Evolutionary conservation across 768 basidiomycete genomes (phyloP), one percentile per base, ranked within the genome.

Genomic region (Dentipellis sp.): DNA sequence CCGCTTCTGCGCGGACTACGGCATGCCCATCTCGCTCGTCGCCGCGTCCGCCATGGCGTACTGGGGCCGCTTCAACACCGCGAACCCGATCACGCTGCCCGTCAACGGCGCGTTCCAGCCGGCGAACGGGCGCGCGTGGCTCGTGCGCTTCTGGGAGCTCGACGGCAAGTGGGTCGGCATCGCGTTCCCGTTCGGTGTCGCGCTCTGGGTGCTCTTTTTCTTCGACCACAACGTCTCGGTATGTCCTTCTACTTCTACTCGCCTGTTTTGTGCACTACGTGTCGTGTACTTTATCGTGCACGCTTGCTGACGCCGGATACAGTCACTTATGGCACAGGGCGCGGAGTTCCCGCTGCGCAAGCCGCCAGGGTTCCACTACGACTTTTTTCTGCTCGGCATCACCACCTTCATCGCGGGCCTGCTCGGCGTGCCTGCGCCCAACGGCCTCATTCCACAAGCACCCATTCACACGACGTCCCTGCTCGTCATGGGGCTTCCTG

Each of bases 141-240:
- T 97, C 0, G 89, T 97, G 10, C 78, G 67, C 34, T 97, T 95
- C 65, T 97, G 93, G 94, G 71, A 92, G 59, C 74, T 97, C 2
- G 85, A 88, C 17, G 84, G 78, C 0, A 91, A 90, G 70, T 97
- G 91, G 88, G 85, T 94, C 3, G 90, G 85, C 10, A 84, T 91
- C 29, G 90, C 93, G 0, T 74, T 94, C 45, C 94, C 93, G 0
- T 97, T 97, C 63, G 94, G 94, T 2, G 69, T 94, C 42, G 74
- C 93, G 19, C 74, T 98, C 5, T 97, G 90, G 82, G 79, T 95
- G 21, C 72, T 97, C 46, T 95, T 97, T 72, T 94, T 94, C 75
- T 97, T 97, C 62, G 93, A 97, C 60, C 90, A 94, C 61, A 94
- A 94, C 62, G 90, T 94, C 53, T 94, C 91, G 49, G 90, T 91